Evolutionary conservation across 2,329 filamentous ascomycete genomes (phyloP), one percentile per base, ranked within the genome.

Genomic region (Claviceps sp.): DNA sequence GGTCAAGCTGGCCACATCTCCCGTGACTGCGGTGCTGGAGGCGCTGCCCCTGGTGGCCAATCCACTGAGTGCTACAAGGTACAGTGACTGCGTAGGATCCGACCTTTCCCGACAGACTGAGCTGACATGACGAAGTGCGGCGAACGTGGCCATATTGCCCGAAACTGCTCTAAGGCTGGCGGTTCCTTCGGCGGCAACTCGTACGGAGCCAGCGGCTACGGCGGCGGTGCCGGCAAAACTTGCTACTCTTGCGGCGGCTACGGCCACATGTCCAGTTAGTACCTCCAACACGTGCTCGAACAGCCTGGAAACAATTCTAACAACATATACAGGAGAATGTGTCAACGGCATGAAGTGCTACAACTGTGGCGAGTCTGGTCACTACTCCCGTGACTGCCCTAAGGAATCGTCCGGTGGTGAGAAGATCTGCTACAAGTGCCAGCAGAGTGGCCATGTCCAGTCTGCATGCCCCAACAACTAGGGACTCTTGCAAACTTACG

Each of bases 291-390:
- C 34, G 5, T 8, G 5, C 16, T 14, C 8, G n/a, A 18, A 30
- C n/a, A 24, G 4, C 16, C n/a, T 14, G 5, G 8, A 16, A 18
- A 4, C 16, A 6, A 5, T n/a, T n/a, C 44, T 62, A 63, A 58
- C 63, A 47, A 48, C 48, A 48, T 18, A n/a, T 48, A 20, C 53
- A 81, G 79, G 80, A 61, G 93, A 97, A 74, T 98, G 93, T 74
- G 94, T 91, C 63, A 94, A 97, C 71, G 93, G 93, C 65, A 91
- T 94, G 78, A 97, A 97, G 79, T 98, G 93, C 85, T 98, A 97
- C 84, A 96, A 96, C 82, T 97, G 93, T 62, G 81, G 81, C 65
- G 89, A 96, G 76, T 86, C 91, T 62, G 91, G 93, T 57, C 91
- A 97, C 73, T 82, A 96, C 70, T 94, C 87, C 59, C 86, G 91